These are phyloP conservation scores for Teratosphaeria gauchensis DNA, from an alignment of 2,329 filamentous ascomycete species.

Conservation along the genomic window DNA sequence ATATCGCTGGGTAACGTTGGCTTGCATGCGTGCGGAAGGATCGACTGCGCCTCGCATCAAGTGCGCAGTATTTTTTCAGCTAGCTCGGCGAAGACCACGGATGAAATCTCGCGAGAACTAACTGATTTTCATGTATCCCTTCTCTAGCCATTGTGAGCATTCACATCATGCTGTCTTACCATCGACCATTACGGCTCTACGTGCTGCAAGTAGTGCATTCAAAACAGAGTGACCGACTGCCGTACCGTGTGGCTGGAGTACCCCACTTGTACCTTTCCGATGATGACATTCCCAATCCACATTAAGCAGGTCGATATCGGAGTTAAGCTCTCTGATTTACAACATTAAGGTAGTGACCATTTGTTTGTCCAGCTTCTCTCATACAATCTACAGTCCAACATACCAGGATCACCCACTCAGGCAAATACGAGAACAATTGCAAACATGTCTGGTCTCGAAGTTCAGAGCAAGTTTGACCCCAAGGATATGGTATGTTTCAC, in stretches of 20 bases:
- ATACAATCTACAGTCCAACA: background rate
- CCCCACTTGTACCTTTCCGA: background rate
- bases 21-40: too few species aligned
- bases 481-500: slow-evolving; percentile 34
- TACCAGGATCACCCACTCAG: background rate
- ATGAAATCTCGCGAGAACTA: too few species aligned
- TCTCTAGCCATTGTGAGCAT: too few species aligned
- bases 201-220: too few species aligned
- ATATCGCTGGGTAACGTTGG: background rate
- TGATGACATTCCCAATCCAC: background rate
- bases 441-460: slow-evolving; percentile 15
- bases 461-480: slow-evolving; percentile 40
- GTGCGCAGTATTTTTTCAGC: too few species aligned
- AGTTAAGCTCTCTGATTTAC: background rate
- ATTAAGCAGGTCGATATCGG: background rate
- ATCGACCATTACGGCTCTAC: too few species aligned
- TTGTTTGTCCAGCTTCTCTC: background rate
- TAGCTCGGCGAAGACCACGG: too few species aligned
- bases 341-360: background rate
- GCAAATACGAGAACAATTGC: slow-evolving; percentile 1
- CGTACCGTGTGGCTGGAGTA: background rate
- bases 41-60: background rate
- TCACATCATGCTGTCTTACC: too few species aligned
- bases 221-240: too few species aligned
- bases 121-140: too few species aligned